Evolutionary conservation across 1,284 basidiomycete genomes (phyloP), one percentile per base, ranked within the genome.

Genomic region (Sanghuangporus weigelae): DNA sequence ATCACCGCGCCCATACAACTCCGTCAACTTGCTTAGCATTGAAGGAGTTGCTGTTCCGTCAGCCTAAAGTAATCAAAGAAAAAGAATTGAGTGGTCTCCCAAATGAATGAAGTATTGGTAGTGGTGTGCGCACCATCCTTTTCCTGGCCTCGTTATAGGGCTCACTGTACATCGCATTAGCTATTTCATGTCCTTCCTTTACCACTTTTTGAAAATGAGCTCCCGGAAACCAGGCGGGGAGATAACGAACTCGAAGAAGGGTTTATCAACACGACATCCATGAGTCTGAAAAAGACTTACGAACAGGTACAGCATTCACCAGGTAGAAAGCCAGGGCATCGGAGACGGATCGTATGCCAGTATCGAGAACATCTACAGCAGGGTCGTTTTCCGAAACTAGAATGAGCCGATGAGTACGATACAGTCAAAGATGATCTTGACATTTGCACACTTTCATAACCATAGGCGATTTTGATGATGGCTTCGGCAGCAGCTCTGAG

Each of bases 151-250:
- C 26, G 26, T 23, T 10, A 23, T 26, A 51, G 14, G 49, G 49
- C 21, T 51, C 26, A 31, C 23, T 51, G n/a, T 44, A 35, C 63
- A 64, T 65, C 21, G 12, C 54, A 19, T 7, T 46, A 19, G 60
- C 55, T 11, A 63, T 38, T 40, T 23, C 16, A 11, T 40, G 39
- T 5, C 54, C 61, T 57, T 55, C 40, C 44, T 58, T 54, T 16
- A 57, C 61, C 3, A 63, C n/a, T 16, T 57, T 63, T 7, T 67
- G 63, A 53, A 68, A 68, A 14, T 53, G n/a, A 16, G 62, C 62
- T 38, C 67, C 67, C 1, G 68, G 68, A 53, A 69, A 60, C 68
- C 68, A 69, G 16, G 39, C 39, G 6, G 68, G 68, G 5, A 64
- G 55, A 36, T 64, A 48, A 42, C 42, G 62, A 7, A 64, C 53